Percentiles rank a stretch among this genome's conserved stretches.
phyloP scores from a whole-genome alignment of 331 rosid species.

The Erythrophleum ivorense region DNA sequence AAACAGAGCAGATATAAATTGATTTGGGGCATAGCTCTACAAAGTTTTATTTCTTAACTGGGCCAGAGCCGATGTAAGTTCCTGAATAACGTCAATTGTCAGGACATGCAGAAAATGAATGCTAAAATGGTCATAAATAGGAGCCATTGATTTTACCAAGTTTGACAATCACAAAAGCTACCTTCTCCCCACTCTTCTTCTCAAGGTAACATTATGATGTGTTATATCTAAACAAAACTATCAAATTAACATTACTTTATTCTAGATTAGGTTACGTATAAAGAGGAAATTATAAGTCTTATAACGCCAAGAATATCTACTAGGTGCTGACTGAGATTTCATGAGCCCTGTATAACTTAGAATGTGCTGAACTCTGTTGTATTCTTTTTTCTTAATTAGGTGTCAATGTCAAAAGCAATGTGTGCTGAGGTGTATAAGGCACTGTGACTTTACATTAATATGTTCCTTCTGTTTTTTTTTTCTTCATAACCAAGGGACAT shows the following conservation, averaged over 20 bases:
- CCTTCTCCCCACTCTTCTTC: neutral
- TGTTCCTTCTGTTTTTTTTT: neutral
- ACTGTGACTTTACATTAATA: slow-evolving; percentile 1
- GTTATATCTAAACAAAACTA: neutral
- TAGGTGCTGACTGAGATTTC: neutral
- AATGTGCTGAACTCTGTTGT: neutral
- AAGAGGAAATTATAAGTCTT: neutral
- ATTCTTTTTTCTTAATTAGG: neutral
- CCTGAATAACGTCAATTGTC: slow-evolving; percentile 13
- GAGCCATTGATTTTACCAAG: neutral
- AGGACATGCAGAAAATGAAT: neutral
- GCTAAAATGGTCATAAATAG: slow-evolving; percentile 5
- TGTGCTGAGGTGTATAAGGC: neutral
- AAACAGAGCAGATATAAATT: slow-evolving; percentile 33
- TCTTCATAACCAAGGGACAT: neutral
- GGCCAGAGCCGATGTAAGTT: slow-evolving; percentile 10
- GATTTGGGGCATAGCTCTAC: slow-evolving; percentile 9
- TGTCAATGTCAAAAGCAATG: neutral
- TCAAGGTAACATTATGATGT: neutral
- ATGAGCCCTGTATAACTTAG: neutral
- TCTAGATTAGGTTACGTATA: slow-evolving; percentile 9
- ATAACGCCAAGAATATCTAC: slow-evolving; percentile 1
- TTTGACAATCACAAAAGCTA: slow-evolving; percentile 27
- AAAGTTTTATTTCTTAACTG: slow-evolving; percentile 5
- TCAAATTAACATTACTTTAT: slow-evolving; percentile 16